phyloP scores from a whole-genome alignment of 768 basidiomycete species.

The Auriscalpium orientale region DNA sequence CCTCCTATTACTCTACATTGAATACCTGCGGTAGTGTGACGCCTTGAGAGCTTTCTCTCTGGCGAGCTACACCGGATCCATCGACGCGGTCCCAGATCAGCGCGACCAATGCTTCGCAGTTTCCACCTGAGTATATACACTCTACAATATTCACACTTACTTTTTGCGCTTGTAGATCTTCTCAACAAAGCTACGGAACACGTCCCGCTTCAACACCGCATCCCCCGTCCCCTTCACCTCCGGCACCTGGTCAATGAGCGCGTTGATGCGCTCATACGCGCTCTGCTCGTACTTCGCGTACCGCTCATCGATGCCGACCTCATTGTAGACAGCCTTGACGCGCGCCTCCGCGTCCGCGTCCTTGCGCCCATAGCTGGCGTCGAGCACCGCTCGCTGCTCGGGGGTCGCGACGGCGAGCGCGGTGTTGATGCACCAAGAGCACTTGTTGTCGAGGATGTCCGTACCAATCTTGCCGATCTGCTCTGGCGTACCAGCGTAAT shows the following conservation, averaged over 20 bases:
- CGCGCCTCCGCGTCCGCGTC: conserved; percentile 45
- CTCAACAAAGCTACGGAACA: conserved; percentile 78
- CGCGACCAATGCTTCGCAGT: no score
- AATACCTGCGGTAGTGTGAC: no score
- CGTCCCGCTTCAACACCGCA: conserved; percentile 46
- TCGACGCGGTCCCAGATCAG: no score
- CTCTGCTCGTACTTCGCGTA: conserved; percentile 78
- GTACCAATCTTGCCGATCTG: conserved; percentile 94
- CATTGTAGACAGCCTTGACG: conserved; percentile 67
- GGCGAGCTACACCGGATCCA: no score
- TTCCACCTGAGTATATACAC: no score
- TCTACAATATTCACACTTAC: no score
- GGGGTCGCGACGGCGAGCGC: conserved; percentile 56
- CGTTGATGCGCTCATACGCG: conserved; percentile 56
- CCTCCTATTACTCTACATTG: no score
- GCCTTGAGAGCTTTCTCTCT: no score
- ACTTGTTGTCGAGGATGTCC: conserved; percentile 97
- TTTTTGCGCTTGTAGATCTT: conserved; percentile 68
- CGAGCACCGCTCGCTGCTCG: conserved; percentile 47
- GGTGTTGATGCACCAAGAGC: conserved; percentile 90
- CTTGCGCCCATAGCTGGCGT: conserved; percentile 60
- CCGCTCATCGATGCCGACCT: conserved; percentile 52
- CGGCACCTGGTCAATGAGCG: conserved; percentile 65
- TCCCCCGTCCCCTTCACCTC: conserved; percentile 36
- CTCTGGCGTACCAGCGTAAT: conserved; percentile 83